Conservation (phyloP, 2,329 filamentous ascomycete species). For the Pyrenophora graminea region DNA sequence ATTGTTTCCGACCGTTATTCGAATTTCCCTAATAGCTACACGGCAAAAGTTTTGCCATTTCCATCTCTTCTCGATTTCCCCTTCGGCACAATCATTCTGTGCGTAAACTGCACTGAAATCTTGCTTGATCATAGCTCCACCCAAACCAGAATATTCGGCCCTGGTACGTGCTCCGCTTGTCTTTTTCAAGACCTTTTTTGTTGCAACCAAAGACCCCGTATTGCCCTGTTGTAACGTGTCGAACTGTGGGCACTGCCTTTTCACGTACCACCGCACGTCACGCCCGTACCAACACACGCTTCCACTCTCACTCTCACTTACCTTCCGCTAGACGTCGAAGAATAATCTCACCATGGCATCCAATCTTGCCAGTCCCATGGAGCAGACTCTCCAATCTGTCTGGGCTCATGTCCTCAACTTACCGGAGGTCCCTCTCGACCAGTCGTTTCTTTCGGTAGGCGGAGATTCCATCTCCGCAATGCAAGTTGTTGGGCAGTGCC, state of each 20-base stretch:
- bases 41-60: not conserved
- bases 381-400: constrained; percentile 29
- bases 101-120: constrained; percentile 1
- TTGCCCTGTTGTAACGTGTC: not conserved
- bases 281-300: not conserved
- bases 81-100: no score
- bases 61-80: not conserved
- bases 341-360: constrained; percentile 9
- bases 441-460: constrained; percentile 51
- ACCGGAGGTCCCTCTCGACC: constrained; percentile 33
- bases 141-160: constrained; percentile 12
- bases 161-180: constrained; percentile 17
- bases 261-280: not conserved
- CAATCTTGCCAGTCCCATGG: constrained; percentile 14
- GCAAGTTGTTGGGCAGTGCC: constrained; percentile 54
- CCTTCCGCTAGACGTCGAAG: constrained; percentile 5
- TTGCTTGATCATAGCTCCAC: constrained; percentile 11
- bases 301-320: not conserved
- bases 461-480: constrained; percentile 58
- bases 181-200: not conserved
- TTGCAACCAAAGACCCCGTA: not conserved
- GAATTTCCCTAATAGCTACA: not conserved
- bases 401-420: constrained; percentile 41
- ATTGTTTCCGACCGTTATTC: not conserved
- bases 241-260: not conserved